Evolutionary conservation across 345 rosid species (phyloP).

Genomic region (Gossypium stocksii): DNA sequence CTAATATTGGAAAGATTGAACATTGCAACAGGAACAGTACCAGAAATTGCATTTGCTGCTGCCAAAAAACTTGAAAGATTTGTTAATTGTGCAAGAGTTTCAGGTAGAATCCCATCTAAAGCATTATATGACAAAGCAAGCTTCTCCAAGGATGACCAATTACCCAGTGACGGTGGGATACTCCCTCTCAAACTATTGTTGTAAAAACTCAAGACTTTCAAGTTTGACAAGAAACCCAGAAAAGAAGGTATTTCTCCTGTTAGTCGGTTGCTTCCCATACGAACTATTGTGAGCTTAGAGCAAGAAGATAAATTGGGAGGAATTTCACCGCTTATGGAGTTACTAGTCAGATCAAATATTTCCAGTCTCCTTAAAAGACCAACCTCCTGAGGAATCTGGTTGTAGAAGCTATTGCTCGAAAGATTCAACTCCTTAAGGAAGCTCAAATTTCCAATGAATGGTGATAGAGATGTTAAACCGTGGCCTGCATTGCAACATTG

Average conservation of each 20-base stretch:
- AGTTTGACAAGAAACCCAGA: neutral
- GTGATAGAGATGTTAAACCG: neutral
- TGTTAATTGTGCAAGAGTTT: neutral
- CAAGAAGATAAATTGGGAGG: slow-evolving; percentile 17
- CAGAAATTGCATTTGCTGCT: neutral
- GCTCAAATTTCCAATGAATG: slow-evolving; percentile 16
- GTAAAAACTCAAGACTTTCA: neutral
- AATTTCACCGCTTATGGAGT: slow-evolving; percentile 21
- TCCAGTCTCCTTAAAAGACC: slow-evolving; percentile 4
- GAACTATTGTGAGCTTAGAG: neutral
- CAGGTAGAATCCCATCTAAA: slow-evolving; percentile 11
- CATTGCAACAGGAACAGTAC: slow-evolving; percentile 12
- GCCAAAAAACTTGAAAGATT: neutral
- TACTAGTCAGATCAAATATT: neutral
- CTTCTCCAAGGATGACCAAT: neutral
- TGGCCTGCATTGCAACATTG: too few relatives aligned
- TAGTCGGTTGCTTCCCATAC: neutral
- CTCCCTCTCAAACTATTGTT: slow-evolving; percentile 12
- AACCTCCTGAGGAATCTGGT: slow-evolving; percentile 17
- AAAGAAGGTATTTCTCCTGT: slow-evolving; percentile 16
- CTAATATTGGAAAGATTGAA: slow-evolving; percentile 16
- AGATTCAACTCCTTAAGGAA: slow-evolving; percentile 6
- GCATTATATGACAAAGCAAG: neutral
- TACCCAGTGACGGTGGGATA: slow-evolving; percentile 21
- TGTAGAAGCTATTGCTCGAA: slow-evolving; percentile 5